phyloP scores from a whole-genome alignment of 2,329 filamentous ascomycete species.

The Botrytis hyacinthi region DNA sequence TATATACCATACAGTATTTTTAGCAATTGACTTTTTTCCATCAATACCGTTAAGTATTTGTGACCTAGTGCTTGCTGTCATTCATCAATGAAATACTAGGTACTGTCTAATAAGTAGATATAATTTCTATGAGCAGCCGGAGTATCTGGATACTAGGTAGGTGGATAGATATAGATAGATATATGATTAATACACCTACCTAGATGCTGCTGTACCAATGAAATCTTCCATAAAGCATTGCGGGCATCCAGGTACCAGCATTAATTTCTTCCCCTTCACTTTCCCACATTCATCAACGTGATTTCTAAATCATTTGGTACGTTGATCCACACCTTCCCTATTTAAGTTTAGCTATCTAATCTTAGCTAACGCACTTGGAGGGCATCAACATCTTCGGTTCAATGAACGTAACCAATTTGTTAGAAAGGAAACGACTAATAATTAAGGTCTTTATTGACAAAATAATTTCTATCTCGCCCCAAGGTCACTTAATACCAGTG shows the following conservation, averaged over 20 bases:
- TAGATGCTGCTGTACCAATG: not conserved
- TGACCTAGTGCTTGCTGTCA: not conserved
- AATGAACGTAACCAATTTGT: conserved; percentile 9
- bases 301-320: conserved; percentile 8
- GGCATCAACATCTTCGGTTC: conserved; percentile 7
- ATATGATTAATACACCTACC: not conserved
- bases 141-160: too few relatives aligned
- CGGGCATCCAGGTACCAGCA: not conserved
- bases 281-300: conserved; percentile 3
- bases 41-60: not conserved
- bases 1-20: not conserved
- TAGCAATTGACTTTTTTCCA: not conserved
- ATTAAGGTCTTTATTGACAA: conserved; percentile 2
- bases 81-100: not conserved
- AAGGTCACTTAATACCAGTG: not conserved
- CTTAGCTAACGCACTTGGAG: conserved; percentile 14
- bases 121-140: not conserved
- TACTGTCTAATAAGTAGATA: not conserved
- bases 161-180: not conserved
- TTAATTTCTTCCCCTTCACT: not conserved
- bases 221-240: not conserved
- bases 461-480: conserved; percentile 4
- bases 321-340: not conserved
- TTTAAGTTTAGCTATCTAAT: not conserved
- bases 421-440: conserved; percentile 1